These are phyloP conservation scores for Colletotrichum sp. DNA, from an alignment of 2,329 filamentous ascomycete species.

Conservation along the genomic window DNA sequence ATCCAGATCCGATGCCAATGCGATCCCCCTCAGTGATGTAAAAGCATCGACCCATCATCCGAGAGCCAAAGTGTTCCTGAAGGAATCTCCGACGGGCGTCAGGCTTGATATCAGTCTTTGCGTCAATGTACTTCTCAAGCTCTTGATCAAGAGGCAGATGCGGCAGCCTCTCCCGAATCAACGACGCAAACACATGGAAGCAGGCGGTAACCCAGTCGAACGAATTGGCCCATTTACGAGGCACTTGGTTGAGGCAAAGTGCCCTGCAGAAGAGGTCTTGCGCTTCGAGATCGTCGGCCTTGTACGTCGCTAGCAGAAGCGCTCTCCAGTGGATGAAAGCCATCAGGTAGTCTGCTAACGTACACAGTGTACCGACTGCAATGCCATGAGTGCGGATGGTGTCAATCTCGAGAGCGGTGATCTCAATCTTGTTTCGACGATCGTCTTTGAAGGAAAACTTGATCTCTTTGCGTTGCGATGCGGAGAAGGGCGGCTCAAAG, in stretches of 20 bases:
- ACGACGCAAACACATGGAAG: constrained; percentile 25
- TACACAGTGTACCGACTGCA: constrained; percentile 32
- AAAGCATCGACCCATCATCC: constrained; percentile 28
- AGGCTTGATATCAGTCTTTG: background rate
- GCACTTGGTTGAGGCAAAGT: constrained; percentile 30
- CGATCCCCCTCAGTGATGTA: constrained; percentile 25
- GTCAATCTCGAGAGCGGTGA: constrained; percentile 32
- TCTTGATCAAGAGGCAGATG: constrained; percentile 18
- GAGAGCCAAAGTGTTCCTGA: constrained; percentile 19
- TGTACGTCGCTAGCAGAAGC: constrained; percentile 24
- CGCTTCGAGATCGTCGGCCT: background rate
- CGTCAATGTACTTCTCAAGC: constrained; percentile 10
- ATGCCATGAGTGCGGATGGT: constrained; percentile 26
- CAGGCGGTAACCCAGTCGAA: constrained; percentile 25
- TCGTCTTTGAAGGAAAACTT: constrained; percentile 28
- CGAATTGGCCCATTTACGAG: constrained; percentile 9
- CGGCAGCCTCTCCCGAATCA: constrained; percentile 24
- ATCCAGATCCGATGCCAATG: constrained; percentile 37
- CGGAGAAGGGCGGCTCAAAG: constrained; percentile 24
- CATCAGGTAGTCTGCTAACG: constrained; percentile 35
- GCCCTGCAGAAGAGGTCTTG: constrained; percentile 34
- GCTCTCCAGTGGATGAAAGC: constrained; percentile 40
- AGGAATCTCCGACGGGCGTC: constrained; percentile 18
- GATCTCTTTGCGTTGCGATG: constrained; percentile 21
- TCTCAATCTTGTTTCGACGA: constrained; percentile 29